These are phyloP conservation scores for Coriaria nepalensis DNA, from an alignment of 306 rosid genomes.

Conservation along the genomic window DNA sequence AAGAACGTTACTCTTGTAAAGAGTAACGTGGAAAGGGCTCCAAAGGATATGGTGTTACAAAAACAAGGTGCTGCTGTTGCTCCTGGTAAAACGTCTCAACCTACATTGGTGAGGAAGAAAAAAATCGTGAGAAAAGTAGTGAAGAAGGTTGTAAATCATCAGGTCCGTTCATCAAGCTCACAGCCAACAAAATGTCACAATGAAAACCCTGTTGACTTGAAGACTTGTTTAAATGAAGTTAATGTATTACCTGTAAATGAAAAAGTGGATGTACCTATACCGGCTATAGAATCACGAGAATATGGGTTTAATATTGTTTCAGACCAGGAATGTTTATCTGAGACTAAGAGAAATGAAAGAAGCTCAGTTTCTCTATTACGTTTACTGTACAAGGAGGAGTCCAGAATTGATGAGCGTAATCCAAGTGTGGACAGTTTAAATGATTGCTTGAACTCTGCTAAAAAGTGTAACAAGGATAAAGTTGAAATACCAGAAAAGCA, in stretches of 20 bases:
- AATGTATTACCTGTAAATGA: conserved; percentile 20
- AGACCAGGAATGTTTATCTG: conserved; percentile 15
- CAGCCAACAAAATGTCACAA: conserved; percentile 11
- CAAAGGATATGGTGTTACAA: conserved; percentile 11
- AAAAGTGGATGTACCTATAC: conserved; percentile 16
- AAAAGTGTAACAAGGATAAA: conserved; percentile 17
- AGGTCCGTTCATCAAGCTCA: conserved; percentile 16
- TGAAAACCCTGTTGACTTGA: conserved; percentile 14
- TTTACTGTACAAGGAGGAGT: conserved; percentile 20
- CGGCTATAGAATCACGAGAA: conserved; percentile 21
- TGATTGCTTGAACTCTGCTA: conserved; percentile 15
- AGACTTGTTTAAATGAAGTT: conserved; percentile 14
- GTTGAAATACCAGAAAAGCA: conserved; percentile 18
- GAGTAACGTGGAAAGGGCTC: conserved; percentile 15
- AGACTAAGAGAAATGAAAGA: conserved; percentile 24
- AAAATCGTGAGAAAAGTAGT: conserved; percentile 52
- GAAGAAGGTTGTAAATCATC: conserved; percentile 37
- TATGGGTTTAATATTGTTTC: conserved; percentile 23
- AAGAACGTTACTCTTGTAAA: conserved; percentile 16
- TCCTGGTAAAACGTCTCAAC: conserved; percentile 19
- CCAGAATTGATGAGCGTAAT: conserved; percentile 18
- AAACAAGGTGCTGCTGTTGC: conserved; percentile 10
- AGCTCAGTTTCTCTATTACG: conserved; percentile 20
- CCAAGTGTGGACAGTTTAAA: conserved; percentile 22
- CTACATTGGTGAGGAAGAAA: conserved; percentile 46